Percentiles rank a stretch among this genome's conserved stretches.
Conservation (phyloP, 768 basidiomycete genomes). For the Auriscalpium orientale region DNA sequence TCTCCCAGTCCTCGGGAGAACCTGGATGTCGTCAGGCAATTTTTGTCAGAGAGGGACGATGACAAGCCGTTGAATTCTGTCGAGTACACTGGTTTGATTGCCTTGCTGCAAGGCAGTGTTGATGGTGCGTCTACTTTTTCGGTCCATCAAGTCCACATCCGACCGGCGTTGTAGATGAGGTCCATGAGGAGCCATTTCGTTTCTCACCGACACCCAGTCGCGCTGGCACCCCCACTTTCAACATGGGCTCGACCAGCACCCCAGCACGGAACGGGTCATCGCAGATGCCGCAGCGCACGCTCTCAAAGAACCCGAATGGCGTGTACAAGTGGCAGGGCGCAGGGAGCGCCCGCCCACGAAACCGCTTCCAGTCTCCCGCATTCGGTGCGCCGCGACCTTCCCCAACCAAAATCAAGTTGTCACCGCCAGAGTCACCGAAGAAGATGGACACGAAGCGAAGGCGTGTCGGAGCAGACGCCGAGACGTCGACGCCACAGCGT, state of each 20-base stretch:
- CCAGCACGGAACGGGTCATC: conserved; percentile 18
- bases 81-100: conserved; percentile 48
- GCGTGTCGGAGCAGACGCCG: conserved; percentile 43
- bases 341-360: conserved; percentile 61
- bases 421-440: conserved; percentile 29
- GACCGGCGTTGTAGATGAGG: conserved; percentile 14
- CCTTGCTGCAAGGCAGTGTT: conserved; percentile 45
- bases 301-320: conserved; percentile 70
- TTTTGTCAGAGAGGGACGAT: conserved; percentile 36
- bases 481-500: conserved; percentile 28
- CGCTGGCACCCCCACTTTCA: conserved; percentile 28
- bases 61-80: conserved; percentile 42
- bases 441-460: conserved; percentile 53
- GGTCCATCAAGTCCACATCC: conserved; percentile 1
- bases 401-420: conserved; percentile 36
- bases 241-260: conserved; percentile 14
- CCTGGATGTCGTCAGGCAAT: conserved; percentile 40
- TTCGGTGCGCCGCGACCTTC: conserved; percentile 48
- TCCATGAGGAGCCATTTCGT: conserved; percentile 46
- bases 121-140: conserved; percentile 29
- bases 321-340: conserved; percentile 67
- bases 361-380: conserved; percentile 67
- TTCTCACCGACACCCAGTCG: conserved; percentile 45
- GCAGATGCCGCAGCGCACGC: conserved; percentile 41
- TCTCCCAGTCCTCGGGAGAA: conserved; percentile 22